Evolutionary conservation across 305 asterid genomes (phyloP).

Genomic region (Fraxinus greggii): DNA sequence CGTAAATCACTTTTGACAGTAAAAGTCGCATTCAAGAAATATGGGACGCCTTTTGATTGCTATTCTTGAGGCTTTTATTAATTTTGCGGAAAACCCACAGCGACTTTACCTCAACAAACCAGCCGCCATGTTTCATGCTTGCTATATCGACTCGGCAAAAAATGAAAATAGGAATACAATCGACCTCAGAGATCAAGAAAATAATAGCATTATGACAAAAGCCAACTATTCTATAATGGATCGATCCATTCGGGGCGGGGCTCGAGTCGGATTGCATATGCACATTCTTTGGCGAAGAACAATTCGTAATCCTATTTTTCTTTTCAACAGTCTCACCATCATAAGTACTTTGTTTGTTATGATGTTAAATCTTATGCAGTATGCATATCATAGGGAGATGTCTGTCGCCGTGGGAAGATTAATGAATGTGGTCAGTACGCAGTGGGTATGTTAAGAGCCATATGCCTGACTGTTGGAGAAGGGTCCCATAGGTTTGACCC

Average conservation of each 20-base stretch:
- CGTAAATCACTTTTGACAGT: conserved; percentile 2
- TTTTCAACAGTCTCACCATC: not conserved
- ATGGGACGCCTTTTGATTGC: conserved; percentile 4
- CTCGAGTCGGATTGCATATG: not conserved
- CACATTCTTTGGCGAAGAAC: not conserved
- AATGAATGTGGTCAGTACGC: not conserved
- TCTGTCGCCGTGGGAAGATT: conserved; percentile 1
- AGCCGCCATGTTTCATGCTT: not conserved
- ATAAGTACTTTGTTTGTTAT: not conserved
- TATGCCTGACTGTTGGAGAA: not conserved
- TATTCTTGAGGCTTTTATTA: not conserved
- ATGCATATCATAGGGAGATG: not conserved
- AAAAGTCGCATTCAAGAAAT: conserved; percentile 1
- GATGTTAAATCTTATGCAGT: not conserved
- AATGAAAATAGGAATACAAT: not conserved
- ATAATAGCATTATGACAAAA: not conserved
- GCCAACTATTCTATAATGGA: not conserved
- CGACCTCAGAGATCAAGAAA: not conserved
- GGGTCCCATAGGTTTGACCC: conserved; percentile 34
- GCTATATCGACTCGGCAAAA: no score
- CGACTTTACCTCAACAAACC: conserved; percentile 1
- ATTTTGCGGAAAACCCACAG: not conserved
- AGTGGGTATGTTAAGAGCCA: not conserved
- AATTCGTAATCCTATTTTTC: not conserved
- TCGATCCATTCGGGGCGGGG: not conserved